Evolutionary conservation across 2,329 filamentous ascomycete species (phyloP).

Genomic region (Chaetomium strumarium): DNA sequence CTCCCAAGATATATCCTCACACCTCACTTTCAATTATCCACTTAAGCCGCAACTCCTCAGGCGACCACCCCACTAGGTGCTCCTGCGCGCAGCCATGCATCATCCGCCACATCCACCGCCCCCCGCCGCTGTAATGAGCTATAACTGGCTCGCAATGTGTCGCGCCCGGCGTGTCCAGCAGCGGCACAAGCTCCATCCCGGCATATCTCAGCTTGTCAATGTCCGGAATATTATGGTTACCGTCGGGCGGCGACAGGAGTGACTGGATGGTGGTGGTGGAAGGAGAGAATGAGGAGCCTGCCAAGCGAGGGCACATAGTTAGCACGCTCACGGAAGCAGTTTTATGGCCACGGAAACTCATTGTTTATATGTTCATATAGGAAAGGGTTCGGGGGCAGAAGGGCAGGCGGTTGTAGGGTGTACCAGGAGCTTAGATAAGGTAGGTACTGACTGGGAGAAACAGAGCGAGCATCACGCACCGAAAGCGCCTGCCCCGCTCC

Average conservation of each 20-base stretch:
- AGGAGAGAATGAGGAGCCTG: background rate
- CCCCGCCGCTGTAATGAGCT: background rate
- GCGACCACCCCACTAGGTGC: background rate
- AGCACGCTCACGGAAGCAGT: background rate
- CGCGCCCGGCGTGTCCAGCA: background rate
- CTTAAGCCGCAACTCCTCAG: constrained; percentile 1
- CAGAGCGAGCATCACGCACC: constrained; percentile 1
- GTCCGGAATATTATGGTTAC: background rate
- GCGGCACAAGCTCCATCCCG: background rate
- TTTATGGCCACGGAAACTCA: background rate
- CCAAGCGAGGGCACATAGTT: background rate
- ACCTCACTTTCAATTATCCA: background rate
- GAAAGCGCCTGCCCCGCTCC: background rate
- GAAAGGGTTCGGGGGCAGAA: background rate
- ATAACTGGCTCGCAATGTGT: background rate
- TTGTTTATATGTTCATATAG: background rate
- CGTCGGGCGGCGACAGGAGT: background rate
- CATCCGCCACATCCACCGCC: background rate
- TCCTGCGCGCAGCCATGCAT: background rate
- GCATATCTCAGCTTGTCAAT: background rate
- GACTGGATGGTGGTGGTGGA: background rate
- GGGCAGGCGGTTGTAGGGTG: background rate
- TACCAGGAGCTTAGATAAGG: background rate
- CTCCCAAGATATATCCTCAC: background rate
- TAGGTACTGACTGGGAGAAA: constrained; percentile 2